Percentiles rank a stretch among this genome's conserved stretches.
Conservation (phyloP, 2,329 filamentous ascomycete genomes). For the Colletotrichum eleusines region DNA sequence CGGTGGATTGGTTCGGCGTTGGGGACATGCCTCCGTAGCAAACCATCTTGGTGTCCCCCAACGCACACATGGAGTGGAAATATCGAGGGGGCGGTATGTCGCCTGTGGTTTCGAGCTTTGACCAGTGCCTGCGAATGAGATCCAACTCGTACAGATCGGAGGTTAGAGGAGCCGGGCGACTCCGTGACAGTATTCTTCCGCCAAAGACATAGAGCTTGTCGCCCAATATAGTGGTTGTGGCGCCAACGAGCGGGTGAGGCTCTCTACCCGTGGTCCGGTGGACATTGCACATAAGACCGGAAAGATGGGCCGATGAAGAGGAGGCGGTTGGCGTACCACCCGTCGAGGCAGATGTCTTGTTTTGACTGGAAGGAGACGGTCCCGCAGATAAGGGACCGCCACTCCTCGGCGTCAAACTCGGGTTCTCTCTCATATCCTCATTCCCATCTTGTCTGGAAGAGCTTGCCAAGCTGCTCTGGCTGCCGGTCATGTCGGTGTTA, state of each 20-base stretch:
- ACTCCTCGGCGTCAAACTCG: slow-evolving; percentile 62
- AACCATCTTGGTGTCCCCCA: slow-evolving; percentile 95
- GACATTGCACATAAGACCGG: slow-evolving; percentile 78
- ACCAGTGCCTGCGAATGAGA: slow-evolving; percentile 92
- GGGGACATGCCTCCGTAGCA: slow-evolving; percentile 99
- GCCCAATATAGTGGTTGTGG: slow-evolving; percentile 93
- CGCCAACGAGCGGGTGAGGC: slow-evolving; percentile 90
- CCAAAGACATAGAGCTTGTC: slow-evolving; percentile 98
- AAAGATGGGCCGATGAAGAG: slow-evolving; percentile 69
- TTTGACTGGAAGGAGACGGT: slow-evolving; percentile 65
- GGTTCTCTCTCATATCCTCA: slow-evolving; percentile 57
- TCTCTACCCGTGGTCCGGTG: slow-evolving; percentile 90
- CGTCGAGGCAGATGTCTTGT: slow-evolving; percentile 50
- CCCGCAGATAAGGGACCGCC: slow-evolving; percentile 67
- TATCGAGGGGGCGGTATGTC: slow-evolving; percentile 93
- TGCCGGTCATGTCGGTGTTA: slow-evolving; percentile 54
- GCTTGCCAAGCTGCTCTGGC: slow-evolving; percentile 42
- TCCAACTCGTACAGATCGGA: slow-evolving; percentile 95
- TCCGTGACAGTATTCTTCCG: slow-evolving; percentile 86
- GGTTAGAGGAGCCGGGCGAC: slow-evolving; percentile 82
- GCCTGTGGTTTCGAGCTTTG: slow-evolving; percentile 84
- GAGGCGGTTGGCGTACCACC: slow-evolving; percentile 59
- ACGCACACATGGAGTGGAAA: slow-evolving; percentile 94
- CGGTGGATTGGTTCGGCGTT: slow-evolving; percentile 62
- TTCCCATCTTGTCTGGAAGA: slow-evolving; percentile 54